A percentile compares a stretch with the other conserved stretches of the same genome.
phyloP scores from a whole-genome alignment of 768 basidiomycete genomes.

The Pleurotus pulmonarius region DNA sequence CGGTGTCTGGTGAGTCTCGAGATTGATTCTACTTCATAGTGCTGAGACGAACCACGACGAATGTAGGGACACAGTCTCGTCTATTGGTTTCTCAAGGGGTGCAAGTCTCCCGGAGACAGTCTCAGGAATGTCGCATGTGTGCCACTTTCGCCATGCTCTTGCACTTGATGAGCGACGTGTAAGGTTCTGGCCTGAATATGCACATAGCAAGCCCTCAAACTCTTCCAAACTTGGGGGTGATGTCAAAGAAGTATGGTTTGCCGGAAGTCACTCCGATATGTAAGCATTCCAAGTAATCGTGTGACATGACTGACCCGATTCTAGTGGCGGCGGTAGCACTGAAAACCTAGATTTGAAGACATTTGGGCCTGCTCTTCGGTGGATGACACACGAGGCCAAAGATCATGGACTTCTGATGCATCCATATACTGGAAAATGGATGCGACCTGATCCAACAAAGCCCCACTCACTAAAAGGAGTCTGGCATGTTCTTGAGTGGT shows the following conservation, averaged over 20 bases:
- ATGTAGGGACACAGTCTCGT: conserved; percentile 44
- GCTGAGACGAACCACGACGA: no score
- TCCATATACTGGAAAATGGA: no score
- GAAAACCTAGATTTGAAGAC: not conserved
- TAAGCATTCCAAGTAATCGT: no score
- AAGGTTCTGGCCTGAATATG: conserved; percentile 32
- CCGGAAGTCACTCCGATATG: conserved; percentile 27
- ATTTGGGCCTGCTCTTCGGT: not conserved
- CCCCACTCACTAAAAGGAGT: no score
- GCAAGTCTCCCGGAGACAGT: conserved; percentile 27
- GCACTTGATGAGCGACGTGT: conserved; percentile 45
- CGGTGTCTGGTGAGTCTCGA: conserved; percentile 32
- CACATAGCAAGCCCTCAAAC: no score
- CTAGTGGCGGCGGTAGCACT: conserved; percentile 7
- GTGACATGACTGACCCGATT: no score
- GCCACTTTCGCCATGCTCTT: conserved; percentile 41
- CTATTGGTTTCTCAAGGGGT: conserved; percentile 30
- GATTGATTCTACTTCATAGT: no score
- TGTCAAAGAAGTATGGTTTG: conserved; percentile 29
- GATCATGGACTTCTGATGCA: conserved; percentile 9
- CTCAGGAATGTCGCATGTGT: conserved; percentile 25
- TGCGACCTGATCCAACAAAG: no score
- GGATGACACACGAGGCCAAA: conserved; percentile 15
- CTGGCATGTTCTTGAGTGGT: no score
- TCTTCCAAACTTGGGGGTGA: not conserved